Conservation (phyloP, 805 yeast species). For the Torulaspora maleeae region DNA sequence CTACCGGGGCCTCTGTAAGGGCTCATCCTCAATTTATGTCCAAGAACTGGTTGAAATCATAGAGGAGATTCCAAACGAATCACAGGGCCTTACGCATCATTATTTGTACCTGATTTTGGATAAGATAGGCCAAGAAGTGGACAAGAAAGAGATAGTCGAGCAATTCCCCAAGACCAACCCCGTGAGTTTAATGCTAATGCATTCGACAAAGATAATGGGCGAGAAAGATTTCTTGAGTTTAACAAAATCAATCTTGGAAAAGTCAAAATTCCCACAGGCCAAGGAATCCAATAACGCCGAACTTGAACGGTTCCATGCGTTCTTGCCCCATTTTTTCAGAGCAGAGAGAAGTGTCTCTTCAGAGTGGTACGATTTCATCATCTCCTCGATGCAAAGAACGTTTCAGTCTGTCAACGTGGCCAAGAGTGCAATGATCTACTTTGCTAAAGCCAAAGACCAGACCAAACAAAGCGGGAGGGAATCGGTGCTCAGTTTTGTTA, state of each 20-base stretch:
- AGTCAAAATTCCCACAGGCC: conserved; percentile 44
- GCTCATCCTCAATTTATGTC: conserved; percentile 4
- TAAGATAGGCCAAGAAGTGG: conserved; percentile 9
- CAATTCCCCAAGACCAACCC: conserved; percentile 6
- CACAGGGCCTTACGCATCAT: conserved; percentile 26
- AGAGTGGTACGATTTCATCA: conserved; percentile 28
- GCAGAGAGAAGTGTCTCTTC: conserved; percentile 14
- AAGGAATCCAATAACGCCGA: conserved; percentile 32
- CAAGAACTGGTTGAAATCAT: conserved; percentile 15
- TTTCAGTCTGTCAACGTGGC: conserved; percentile 42
- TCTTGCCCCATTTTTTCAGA: conserved; percentile 30
- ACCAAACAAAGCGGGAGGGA: conserved; percentile 30
- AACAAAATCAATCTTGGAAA: conserved; percentile 20
- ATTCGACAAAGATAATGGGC: conserved; percentile 2
- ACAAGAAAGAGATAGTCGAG: conserved; percentile 1
- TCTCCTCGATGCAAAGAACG: conserved; percentile 39
- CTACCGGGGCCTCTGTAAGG: conserved; percentile 14
- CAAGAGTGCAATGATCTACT: conserved; percentile 37
- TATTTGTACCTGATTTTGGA: conserved; percentile 24
- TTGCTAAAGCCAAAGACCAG: conserved; percentile 14
- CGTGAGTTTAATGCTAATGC: conserved; percentile 10
- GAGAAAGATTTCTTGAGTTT: conserved; percentile 19
- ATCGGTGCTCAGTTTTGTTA: conserved; percentile 36
- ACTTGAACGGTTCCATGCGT: conserved; percentile 32
- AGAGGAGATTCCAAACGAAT: conserved; percentile 20